A percentile compares a stretch with the other conserved stretches of the same genome.
phyloP scores from a whole-genome alignment of 257 asterid species.

The Vinca minor region DNA sequence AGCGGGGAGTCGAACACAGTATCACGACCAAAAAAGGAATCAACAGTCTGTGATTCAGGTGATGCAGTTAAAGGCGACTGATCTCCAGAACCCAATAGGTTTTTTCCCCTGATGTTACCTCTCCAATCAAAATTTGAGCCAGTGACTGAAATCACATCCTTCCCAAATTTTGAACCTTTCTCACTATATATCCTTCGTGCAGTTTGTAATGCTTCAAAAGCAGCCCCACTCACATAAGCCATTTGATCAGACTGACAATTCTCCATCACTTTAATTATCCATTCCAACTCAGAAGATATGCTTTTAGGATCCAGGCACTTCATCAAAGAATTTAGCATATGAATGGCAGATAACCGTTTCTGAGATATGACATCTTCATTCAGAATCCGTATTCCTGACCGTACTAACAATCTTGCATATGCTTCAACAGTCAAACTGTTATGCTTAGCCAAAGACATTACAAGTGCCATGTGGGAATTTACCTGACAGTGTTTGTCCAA shows the following conservation, averaged over 20 bases:
- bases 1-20: slow-evolving; percentile 51
- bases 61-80: slow-evolving; percentile 51
- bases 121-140: slow-evolving; percentile 44
- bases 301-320: slow-evolving; percentile 74
- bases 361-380: slow-evolving; percentile 65
- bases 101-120: slow-evolving; percentile 34
- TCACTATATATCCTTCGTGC: slow-evolving; percentile 57
- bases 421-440: slow-evolving; percentile 80
- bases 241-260: slow-evolving; percentile 69
- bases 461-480: slow-evolving; percentile 74
- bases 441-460: slow-evolving; percentile 74
- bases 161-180: slow-evolving; percentile 40
- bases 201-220: slow-evolving; percentile 70
- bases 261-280: slow-evolving; percentile 73
- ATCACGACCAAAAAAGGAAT: slow-evolving; percentile 50
- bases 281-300: slow-evolving; percentile 54
- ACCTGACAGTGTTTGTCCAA: slow-evolving; percentile 68
- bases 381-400: slow-evolving; percentile 53
- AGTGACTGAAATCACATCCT: slow-evolving; percentile 36
- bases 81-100: slow-evolving; percentile 34
- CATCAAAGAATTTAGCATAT: slow-evolving; percentile 76
- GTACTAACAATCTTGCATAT: slow-evolving; percentile 65
- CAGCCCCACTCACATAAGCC: slow-evolving; percentile 85
- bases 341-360: slow-evolving; percentile 73
- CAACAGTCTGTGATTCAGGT: slow-evolving; percentile 77